These are phyloP conservation scores for Potentilla sterilis DNA, from an alignment of 306 rosid genomes.

Conservation along the genomic window DNA sequence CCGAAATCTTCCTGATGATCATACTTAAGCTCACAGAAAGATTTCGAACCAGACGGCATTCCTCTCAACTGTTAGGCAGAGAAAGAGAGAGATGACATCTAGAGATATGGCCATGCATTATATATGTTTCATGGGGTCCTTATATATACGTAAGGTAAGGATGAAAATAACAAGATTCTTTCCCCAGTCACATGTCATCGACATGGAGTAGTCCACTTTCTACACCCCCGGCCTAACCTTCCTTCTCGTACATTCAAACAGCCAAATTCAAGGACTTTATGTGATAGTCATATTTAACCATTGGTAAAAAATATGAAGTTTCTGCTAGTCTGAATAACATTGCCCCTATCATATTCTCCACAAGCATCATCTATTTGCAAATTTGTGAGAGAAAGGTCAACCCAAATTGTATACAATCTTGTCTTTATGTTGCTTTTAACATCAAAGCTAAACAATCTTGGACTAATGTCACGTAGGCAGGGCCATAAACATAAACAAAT, in stretches of 20 bases:
- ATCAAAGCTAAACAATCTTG: not conserved
- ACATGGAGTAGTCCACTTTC: conserved; percentile 48
- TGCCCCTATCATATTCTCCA: not conserved
- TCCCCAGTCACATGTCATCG: conserved; percentile 42
- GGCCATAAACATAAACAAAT: not conserved
- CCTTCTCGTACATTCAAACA: conserved; percentile 43
- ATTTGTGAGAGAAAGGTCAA: not conserved
- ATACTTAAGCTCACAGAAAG: conserved; percentile 39
- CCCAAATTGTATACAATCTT: not conserved
- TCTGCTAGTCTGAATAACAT: not conserved
- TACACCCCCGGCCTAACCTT: conserved; percentile 41
- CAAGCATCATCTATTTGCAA: not conserved
- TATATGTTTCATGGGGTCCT: conserved; percentile 61
- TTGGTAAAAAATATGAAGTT: not conserved
- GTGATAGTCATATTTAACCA: not conserved
- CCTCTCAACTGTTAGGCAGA: conserved; percentile 64
- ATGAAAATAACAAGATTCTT: conserved; percentile 35
- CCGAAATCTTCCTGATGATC: conserved; percentile 54
- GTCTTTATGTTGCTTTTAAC: conserved; percentile 1
- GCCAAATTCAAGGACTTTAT: conserved; percentile 6
- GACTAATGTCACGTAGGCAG: too few species aligned
- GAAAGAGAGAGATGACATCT: conserved; percentile 19
- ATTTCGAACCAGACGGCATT: conserved; percentile 74
- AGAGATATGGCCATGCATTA: conserved; percentile 69
- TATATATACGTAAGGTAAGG: conserved; percentile 58